Evolutionary conservation across 2,329 filamentous ascomycete genomes (phyloP), one percentile per base, ranked within the genome.

Genomic region (Ceratocystis variospora): DNA sequence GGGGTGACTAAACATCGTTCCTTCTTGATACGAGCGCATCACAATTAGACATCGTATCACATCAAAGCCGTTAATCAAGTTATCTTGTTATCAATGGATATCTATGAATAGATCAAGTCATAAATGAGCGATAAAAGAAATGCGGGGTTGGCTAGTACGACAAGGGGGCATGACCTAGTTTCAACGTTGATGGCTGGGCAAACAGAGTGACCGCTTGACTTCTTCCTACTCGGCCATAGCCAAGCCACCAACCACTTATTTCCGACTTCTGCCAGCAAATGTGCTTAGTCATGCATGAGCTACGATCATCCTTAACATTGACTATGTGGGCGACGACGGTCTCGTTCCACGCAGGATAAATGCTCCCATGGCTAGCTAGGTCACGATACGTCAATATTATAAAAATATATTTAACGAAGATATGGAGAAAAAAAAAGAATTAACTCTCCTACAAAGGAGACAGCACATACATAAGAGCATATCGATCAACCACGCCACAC

Each of bases 81-180:
- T 59, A 3, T n/a, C 33, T 25, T 15, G 10, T 31, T 37, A 59
- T 59, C 53, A 33, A 25, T 28, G 48, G 10, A 8, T 41, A 28
- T 12, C 48, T 53, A 59, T 59, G 28, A 37, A 37, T 59, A 59
- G 55, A 59, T 19, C 2, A 31, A 37, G 55, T 57, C 22, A n/a
- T 59, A n/a, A 5, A 33, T 59, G 55, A 59, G 55, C 55, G 55
- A 59, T 59, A 59, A 59, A 59, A 59, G 55, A 59, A 59, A 59
- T 59, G 55, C 28, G 55, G 55, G 55, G 55, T 59, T 37, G 55
- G 55, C 4, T 33, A 31, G 55, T n/a, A 37, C 28, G 28, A 59
- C 55, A 59, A 19, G 55, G 55, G 28, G 28, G 55, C 28, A 33
- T 31, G 19, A 15, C 12, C 12, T 41, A 41, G 37, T 41, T 41